Conservation (phyloP, 441 rosid genomes). For the California macrophylla region DNA sequence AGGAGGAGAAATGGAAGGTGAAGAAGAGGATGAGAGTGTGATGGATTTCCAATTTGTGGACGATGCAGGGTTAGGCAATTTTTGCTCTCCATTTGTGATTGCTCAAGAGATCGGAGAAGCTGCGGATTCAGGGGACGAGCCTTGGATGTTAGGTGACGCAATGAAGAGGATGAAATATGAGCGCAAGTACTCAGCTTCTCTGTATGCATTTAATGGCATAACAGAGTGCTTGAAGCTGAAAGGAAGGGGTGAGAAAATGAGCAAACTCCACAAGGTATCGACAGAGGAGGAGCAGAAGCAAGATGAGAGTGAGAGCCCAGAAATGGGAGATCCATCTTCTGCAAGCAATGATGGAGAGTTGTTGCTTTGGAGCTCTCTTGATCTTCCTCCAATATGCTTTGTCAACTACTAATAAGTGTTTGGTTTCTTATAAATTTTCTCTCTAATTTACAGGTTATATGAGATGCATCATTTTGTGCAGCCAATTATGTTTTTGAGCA, state of each 20-base stretch:
- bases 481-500: no score
- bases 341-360: conserved; percentile 34
- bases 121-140: conserved; percentile 31
- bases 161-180: conserved; percentile 53
- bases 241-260: conserved; percentile 2
- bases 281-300: conserved; percentile 14
- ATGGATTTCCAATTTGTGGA: conserved; percentile 43
- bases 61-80: conserved; percentile 23
- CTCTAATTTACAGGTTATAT: neutral
- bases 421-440: neutral
- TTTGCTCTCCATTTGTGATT: conserved; percentile 50
- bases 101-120: conserved; percentile 38
- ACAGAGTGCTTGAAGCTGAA: conserved; percentile 42
- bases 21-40: conserved; percentile 23
- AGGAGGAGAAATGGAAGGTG: conserved; percentile 15
- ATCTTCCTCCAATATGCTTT: conserved; percentile 51
- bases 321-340: conserved; percentile 20
- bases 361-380: conserved; percentile 54
- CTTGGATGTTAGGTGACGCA: conserved; percentile 37
- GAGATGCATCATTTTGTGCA: neutral
- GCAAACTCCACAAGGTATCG: conserved; percentile 24
- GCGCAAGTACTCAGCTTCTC: conserved; percentile 54
- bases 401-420: conserved; percentile 26
- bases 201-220: conserved; percentile 54
- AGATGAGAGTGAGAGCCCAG: conserved; percentile 14